Percentiles rank a stretch among this genome's conserved stretches.
These are phyloP conservation scores for Dioscorea zingiberensis DNA, from an alignment of 106 monocot genomes.

Conservation along the genomic window DNA sequence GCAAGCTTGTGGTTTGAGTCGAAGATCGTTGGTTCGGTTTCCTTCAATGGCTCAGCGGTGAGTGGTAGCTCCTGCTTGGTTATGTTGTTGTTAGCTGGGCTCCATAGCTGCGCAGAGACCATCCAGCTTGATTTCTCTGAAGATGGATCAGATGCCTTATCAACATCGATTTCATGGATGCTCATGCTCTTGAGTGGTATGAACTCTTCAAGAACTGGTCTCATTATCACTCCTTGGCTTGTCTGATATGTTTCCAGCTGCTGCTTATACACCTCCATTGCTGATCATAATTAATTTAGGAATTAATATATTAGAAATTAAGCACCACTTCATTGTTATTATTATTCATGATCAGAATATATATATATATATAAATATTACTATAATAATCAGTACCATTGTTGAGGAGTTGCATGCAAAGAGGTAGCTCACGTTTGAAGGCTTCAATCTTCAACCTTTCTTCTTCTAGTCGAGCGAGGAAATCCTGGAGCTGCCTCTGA, in stretches of 20 bases:
- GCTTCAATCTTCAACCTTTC: conserved; percentile 86
- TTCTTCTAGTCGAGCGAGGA: conserved; percentile 71
- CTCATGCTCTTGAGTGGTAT: conserved; percentile 47
- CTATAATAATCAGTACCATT: no score
- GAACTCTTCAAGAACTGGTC: conserved; percentile 77
- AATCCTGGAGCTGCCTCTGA: conserved; percentile 38
- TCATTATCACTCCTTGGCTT: conserved; percentile 11
- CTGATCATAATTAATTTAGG: neutral
- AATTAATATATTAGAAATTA: neutral
- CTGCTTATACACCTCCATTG: conserved; percentile 63
- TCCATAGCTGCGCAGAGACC: conserved; percentile 90
- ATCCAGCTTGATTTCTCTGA: conserved; percentile 86
- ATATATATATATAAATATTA: neutral
- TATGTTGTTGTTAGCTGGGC: conserved; percentile 7
- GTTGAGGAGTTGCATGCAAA: conserved; percentile 94
- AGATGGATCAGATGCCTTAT: conserved; percentile 6
- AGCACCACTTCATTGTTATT: no score
- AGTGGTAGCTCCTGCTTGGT: neutral
- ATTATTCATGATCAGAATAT: no score
- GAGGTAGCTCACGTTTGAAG: conserved; percentile 89
- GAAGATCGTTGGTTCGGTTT: conserved; percentile 3
- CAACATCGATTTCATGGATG: conserved; percentile 18
- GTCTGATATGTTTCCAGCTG: conserved; percentile 44
- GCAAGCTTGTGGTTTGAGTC: conserved; percentile 19
- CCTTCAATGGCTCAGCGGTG: neutral